Conservation (phyloP, 2,329 filamentous ascomycete genomes). For the Trematosphaeria pertusa region DNA sequence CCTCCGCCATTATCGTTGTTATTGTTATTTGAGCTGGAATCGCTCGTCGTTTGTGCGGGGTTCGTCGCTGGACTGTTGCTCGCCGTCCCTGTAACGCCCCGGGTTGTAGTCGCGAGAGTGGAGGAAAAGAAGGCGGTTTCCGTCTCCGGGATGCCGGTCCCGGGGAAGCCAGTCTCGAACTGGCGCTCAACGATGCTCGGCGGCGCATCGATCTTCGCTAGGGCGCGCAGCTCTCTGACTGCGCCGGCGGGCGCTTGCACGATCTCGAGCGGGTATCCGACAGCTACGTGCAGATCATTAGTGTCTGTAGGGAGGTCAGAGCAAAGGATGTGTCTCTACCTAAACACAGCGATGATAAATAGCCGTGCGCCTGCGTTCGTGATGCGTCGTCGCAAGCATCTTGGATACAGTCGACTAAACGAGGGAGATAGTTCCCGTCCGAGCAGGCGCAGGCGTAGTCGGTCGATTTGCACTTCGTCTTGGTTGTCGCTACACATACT, state of each 20-base stretch:
- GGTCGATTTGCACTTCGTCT: slow-evolving; percentile 12
- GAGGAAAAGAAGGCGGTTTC: background rate
- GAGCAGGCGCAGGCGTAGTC: slow-evolving; percentile 13
- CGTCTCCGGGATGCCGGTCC: no score
- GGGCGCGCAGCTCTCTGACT: background rate
- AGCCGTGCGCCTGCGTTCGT: background rate
- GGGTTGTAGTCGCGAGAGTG: background rate
- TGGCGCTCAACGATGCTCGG: background rate
- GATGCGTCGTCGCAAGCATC: background rate
- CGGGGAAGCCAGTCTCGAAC: background rate
- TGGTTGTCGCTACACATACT: slow-evolving; percentile 1
- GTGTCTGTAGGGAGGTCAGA: background rate
- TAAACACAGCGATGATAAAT: slow-evolving; percentile 6
- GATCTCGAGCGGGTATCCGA: background rate
- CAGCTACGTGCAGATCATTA: background rate
- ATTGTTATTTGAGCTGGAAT: background rate
- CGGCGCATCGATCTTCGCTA: background rate
- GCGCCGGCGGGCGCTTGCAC: background rate
- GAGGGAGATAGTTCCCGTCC: slow-evolving; percentile 5
- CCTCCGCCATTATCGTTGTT: background rate
- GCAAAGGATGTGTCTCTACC: background rate
- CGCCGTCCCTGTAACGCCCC: background rate
- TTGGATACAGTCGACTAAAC: slow-evolving; percentile 6
- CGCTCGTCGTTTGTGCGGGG: background rate
- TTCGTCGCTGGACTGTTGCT: background rate